Base-by-base conservation (phyloP, 805 yeast species). In the Myxozyma lipomycoides region DNA sequence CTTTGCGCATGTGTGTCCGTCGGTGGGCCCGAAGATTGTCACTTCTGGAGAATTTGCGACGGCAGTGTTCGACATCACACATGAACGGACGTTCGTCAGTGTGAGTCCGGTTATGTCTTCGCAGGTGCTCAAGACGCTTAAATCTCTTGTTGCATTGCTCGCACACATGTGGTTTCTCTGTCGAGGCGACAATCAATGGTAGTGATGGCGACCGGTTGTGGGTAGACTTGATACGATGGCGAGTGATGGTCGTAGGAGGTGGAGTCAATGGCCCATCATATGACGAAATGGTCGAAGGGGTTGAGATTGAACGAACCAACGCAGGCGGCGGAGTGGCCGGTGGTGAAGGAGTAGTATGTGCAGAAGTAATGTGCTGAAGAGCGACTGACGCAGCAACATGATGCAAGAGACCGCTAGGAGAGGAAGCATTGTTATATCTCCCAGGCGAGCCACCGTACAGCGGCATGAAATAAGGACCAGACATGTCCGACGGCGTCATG, bases 1-100 rank as follows among this genome's bases (percentile, higher is more conserved):
- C 67, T 24, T 62, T 64, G 62, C 67, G 70, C 55, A 67, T 65
- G 58, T 87, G 95, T 18, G 90, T 84, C 61, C 86, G 72, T 51
- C 74, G 62, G 65, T 89, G 97, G 15, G 93, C 87, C 46, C 82
- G 76, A 46, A 89, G 72, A 69, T 89, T 95, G 58, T 89, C 90
- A 50, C 71, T 4, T 72, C 63, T 54, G 10, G 62, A 60, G 30
- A 60, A 60, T 6, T 43, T 19, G 2, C 63, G 47, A 3, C 46
- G 47, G 45, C 63, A 60, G 4, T 59, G 50, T 22, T 60, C 62
- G 68, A 66, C 96, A 86, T 34, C 66, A 67, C 62, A 59, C 10
- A 40, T 49, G 62, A 78, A 89, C 0, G 96, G 95, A 52, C 95
- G 75, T 58, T 85, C 91, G 55, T 79, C 78, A 2, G 88, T 79